phyloP scores from a whole-genome alignment of 1,284 basidiomycete genomes.

The Ceratobasidium papillatum region DNA sequence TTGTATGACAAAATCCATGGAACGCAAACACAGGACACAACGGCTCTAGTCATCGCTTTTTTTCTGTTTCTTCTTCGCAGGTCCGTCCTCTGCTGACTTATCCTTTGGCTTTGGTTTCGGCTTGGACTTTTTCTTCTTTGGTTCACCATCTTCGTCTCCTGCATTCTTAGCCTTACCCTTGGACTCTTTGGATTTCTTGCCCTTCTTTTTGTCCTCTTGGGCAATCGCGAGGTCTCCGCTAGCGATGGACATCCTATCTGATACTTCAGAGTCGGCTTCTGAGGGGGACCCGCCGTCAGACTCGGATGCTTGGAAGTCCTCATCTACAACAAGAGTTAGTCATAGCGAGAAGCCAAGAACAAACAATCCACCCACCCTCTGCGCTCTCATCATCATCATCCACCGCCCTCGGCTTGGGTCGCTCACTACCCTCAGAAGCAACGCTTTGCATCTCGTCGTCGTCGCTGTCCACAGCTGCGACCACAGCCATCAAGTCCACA shows the following conservation, averaged over 20 bases:
- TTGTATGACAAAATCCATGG: neutral
- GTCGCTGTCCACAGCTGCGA: slow-evolving; percentile 74
- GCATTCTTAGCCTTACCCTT: no score
- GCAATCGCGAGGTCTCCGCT: slow-evolving; percentile 73
- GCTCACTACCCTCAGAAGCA: slow-evolving; percentile 59
- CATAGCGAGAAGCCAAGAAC: neutral
- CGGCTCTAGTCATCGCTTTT: slow-evolving; percentile 44
- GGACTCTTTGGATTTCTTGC: slow-evolving; percentile 45
- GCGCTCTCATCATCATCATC: slow-evolving; percentile 83
- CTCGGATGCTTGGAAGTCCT: slow-evolving; percentile 88
- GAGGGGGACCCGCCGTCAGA: slow-evolving; percentile 87
- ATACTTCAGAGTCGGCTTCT: slow-evolving; percentile 73
- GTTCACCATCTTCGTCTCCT: slow-evolving; percentile 51
- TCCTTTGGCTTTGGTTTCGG: slow-evolving; percentile 57
- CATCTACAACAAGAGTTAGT: slow-evolving; percentile 58
- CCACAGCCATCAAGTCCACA: slow-evolving; percentile 72
- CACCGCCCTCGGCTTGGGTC: slow-evolving; percentile 62
- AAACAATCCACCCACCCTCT: slow-evolving; percentile 66
- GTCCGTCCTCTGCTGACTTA: slow-evolving; percentile 61
- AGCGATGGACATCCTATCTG: slow-evolving; percentile 82
- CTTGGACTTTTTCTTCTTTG: slow-evolving; percentile 58
- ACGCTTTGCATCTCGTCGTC: slow-evolving; percentile 85
- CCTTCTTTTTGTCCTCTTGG: slow-evolving; percentile 54
- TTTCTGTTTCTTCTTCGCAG: slow-evolving; percentile 77
- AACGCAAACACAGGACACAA: neutral